Evolutionary conservation across 192 early-diverging fungal genomes (phyloP), one percentile per base, ranked within the genome.

Genomic region (Backusella mclennaniae): DNA sequence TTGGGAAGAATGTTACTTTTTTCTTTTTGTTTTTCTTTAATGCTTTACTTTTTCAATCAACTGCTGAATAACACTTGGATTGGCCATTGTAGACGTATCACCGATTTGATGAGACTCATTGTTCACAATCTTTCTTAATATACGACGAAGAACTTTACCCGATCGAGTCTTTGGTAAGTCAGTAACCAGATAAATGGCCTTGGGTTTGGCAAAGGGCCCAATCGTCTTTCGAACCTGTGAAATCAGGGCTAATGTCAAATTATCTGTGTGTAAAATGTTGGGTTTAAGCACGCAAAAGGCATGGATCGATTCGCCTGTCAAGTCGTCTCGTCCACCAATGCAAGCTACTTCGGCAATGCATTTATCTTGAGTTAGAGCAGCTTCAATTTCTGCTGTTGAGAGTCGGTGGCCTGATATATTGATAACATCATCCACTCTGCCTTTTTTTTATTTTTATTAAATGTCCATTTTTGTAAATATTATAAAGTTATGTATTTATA

Each of bases 81-180:
- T 42, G 12, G 42, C 70, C 70, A 71, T 15, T 44, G 70, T 71
- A 46, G 70, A 71, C 6, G 44, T 71, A 44, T 71, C 76, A 73
- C 97, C 97, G 8, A 99, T 83, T 78, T 93, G 90, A 79, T 92
- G 90, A 6, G 90, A 82, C 76, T 99, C 95, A 74, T 89, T 89
- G 41, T 87, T 94, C 71, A 97, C 93, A 67, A 96, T 90, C 91
- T 99, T 98, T 80, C 96, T 87, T 85, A 99, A 85, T 73, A 99
- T 92, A 66, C 97, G 90, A 53, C 97, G 89, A 93, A 99, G 97
- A 80, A 99, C 95, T 87, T 99, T 99, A 68, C 97, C 97, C 39
- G 91, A 93, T 33, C 96, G 90, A 31, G 97, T 99, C 89, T 99
- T 98, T 80, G 97, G 96, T 73, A 98, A 86, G 83, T 96, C 96